Percentiles rank a stretch among this genome's conserved stretches.
Evolutionary conservation across 805 yeast genomes (phyloP).

Genomic region (Metschnikowia picachoensis): DNA sequence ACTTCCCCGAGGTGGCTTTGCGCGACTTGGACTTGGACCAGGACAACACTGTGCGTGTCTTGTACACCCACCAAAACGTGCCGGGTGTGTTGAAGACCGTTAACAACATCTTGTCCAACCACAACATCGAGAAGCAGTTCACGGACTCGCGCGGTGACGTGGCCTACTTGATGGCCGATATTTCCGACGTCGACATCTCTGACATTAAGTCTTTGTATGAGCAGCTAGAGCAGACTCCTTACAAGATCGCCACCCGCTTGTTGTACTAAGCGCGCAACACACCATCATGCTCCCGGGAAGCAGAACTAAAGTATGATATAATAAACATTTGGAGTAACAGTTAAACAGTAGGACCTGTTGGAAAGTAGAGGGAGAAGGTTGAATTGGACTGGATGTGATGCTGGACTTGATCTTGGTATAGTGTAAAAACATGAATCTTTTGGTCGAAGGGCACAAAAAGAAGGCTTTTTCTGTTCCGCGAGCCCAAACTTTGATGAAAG

Average conservation of each 20-base stretch:
- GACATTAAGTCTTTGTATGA: constrained; percentile 84
- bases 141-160: constrained; percentile 96
- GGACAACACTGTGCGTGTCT: constrained; percentile 83
- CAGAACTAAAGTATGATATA: background rate
- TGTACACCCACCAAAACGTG: constrained; percentile 95
- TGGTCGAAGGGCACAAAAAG: too few species aligned
- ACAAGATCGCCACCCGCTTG: constrained; percentile 86
- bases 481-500: too few species aligned
- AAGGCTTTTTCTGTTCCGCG: too few species aligned
- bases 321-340: background rate
- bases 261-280: constrained; percentile 50
- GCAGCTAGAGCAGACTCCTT: constrained; percentile 83
- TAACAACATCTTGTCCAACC: constrained; percentile 88
- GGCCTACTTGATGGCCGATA: constrained; percentile 98
- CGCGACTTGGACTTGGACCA: constrained; percentile 86
- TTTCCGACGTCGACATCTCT: constrained; percentile 73
- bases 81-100: constrained; percentile 98
- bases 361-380: too few species aligned
- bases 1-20: constrained; percentile 96
- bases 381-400: too few species aligned
- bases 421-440: too few species aligned
- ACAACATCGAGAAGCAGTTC: constrained; percentile 96
- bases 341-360: background rate
- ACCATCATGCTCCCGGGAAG: too few species aligned
- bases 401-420: too few species aligned